Evolutionary conservation across 2,329 filamentous ascomycete species (phyloP), one percentile per base, ranked within the genome.

Genomic region (Colletotrichum euphorbiae): DNA sequence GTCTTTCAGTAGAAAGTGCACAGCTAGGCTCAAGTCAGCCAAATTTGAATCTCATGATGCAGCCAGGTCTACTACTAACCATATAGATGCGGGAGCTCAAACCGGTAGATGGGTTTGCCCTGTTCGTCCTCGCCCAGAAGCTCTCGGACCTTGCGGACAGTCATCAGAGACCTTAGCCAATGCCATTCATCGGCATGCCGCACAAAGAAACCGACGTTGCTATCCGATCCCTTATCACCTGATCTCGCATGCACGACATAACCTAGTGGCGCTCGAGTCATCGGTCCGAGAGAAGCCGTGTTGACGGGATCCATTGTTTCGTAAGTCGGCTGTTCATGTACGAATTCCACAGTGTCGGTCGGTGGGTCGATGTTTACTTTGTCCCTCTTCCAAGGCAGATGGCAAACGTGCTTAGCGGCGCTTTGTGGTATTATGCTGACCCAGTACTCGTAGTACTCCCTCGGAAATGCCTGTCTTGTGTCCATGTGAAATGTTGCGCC

Each of bases 161-260:
- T 83, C 71, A 86, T 73, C 5, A 83, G 50, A 2, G 75, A 75
- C 40, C 80, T 77, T 13, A 85, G 24, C 71, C 65, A 73, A 17
- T 70, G 69, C 69, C 68, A 72, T 45, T 72, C 71, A 13, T 71
- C 69, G 3, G 61, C 61, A 15, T 73, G 65, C n/a, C 67, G 67
- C 24, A 72, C 66, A 17, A 70, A 72, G 50, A 71, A 71, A 2
- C 74, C 73, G 13, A 78, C 67, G 7, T 74, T 73, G 36, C 76
- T 77, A 70, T 84, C 79, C 0, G 77, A 76, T 0, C 77, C 81
- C 66, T 84, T 85, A 57, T 85, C 83, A 0, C 78, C 78, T 0
- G 77, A 78, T 0, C 78, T 58, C 1, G 71, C 78, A 5, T 75
- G 74, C 1, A 76, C 77, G 6, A 79, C 70, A 36, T 73, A 73